Percentiles rank a stretch among this genome's conserved stretches.
phyloP scores from a whole-genome alignment of 352 stramenopile species.

The Pythium coloratum region DNA sequence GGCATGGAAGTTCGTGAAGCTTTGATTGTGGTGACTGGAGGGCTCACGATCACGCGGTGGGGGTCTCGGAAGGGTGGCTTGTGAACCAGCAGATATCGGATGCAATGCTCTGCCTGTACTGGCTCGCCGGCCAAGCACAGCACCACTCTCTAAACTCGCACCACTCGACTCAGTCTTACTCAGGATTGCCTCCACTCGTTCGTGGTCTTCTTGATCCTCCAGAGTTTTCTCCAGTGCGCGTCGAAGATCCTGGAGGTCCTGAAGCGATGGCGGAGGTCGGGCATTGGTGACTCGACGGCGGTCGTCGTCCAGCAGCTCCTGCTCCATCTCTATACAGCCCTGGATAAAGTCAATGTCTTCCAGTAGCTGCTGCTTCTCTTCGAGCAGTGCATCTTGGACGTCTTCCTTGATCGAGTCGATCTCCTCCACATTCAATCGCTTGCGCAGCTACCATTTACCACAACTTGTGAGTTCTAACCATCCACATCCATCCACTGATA shows the following conservation, averaged over 20 bases:
- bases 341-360: slow-evolving; percentile 88
- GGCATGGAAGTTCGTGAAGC: background rate
- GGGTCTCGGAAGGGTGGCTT: background rate
- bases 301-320: slow-evolving; percentile 81
- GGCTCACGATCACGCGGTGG: background rate
- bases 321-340: slow-evolving; percentile 85
- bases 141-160: background rate
- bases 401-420: slow-evolving; percentile 72
- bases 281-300: slow-evolving; percentile 41
- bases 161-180: slow-evolving; percentile 19
- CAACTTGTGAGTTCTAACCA: background rate
- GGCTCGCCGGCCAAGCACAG: background rate
- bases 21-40: background rate
- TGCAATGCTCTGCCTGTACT: background rate
- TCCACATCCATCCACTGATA: background rate
- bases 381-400: slow-evolving; percentile 50
- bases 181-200: slow-evolving; percentile 22
- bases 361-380: slow-evolving; percentile 63
- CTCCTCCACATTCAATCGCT: slow-evolving; percentile 62
- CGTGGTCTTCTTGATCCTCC: slow-evolving; percentile 39
- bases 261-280: slow-evolving; percentile 46
- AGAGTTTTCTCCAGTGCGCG: slow-evolving; percentile 63
- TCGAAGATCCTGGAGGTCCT: slow-evolving; percentile 62
- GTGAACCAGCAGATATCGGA: background rate
- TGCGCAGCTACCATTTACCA: slow-evolving; percentile 34